These are phyloP conservation scores for Hyaloscypha finlandica DNA, from an alignment of 495 filamentous ascomycete species.

Conservation along the genomic window DNA sequence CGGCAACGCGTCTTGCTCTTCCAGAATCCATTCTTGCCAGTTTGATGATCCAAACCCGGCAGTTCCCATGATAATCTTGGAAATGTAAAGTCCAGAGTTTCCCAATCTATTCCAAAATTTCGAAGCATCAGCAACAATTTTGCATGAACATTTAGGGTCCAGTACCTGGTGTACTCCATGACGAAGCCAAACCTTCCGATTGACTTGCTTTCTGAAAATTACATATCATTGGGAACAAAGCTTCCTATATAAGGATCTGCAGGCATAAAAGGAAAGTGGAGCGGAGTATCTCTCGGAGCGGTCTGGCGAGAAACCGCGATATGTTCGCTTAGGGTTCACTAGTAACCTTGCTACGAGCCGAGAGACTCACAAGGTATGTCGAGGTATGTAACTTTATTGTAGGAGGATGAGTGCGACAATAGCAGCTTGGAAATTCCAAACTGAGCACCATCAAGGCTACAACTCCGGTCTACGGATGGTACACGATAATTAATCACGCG, in stretches of 20 bases:
- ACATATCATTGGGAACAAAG: neutral
- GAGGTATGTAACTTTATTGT: too few species aligned
- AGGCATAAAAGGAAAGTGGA: neutral
- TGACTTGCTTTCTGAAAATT: neutral
- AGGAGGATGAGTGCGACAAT: too few species aligned
- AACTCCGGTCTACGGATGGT: too few species aligned
- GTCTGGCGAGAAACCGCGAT: neutral
- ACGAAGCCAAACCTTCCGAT: neutral
- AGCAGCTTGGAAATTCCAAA: too few species aligned
- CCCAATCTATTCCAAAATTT: slow-evolving; percentile 44
- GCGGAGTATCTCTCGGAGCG: neutral
- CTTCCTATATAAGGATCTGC: neutral
- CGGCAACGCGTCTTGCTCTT: slow-evolving; percentile 60
- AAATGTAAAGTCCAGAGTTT: slow-evolving; percentile 64
- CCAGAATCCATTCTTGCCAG: slow-evolving; percentile 57
- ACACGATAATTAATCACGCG: too few species aligned
- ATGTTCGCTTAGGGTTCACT: neutral
- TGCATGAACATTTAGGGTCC: neutral
- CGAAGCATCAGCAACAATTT: neutral
- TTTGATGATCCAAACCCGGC: slow-evolving; percentile 61
- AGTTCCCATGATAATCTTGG: slow-evolving; percentile 64
- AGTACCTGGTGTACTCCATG: slow-evolving; percentile 2
- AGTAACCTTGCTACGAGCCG: neutral
- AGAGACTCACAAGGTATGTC: neutral
- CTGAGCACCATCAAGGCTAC: too few species aligned